Evolutionary conservation across 495 filamentous ascomycete species (phyloP), one percentile per base, ranked within the genome.

Genomic region (Xylaria cubensis): DNA sequence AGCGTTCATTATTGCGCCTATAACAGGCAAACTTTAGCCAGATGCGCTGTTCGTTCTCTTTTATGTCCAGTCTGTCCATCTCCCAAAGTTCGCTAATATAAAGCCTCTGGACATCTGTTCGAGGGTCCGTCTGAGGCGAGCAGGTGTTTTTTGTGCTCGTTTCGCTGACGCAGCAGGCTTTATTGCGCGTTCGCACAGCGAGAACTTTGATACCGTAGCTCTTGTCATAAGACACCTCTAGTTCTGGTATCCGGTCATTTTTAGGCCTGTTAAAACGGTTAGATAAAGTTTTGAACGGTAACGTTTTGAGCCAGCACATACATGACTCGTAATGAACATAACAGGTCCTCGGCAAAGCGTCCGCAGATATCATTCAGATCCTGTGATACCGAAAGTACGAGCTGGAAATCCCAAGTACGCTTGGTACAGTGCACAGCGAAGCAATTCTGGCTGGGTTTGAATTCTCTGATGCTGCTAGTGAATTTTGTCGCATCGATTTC

Each of bases 81-180:
- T 84, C 79, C 56, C 82, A 80, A 2, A 87, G 74, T 51, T 86
- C 80, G 10, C 77, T 79, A 67, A 87, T 77, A n/a, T 85, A 81
- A 0, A 88, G 72, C n/a, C 21, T 58, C 61, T 44, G 69, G 0
- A 48, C 26, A 21, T 71, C 61, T 19, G 32, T 71, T 4, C 1
- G 21, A 12, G 61, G 12, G 6, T 41, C 13, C 36, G 29, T 12
- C 39, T 73, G 78, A 9, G 72, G 72, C 6, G 34, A 1, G 41
- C 34, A 26, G 5, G 15, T 53, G 5, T 17, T 80, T 61, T 7
- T 4, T 67, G 66, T 68, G 67, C 69, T 50, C 72, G 71, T 15
- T 70, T 56, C 44, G 48, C 64, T 44, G 2, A 9, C 7, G 51
- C 75, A 79, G 8, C 51, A 53, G 0, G 73, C 75, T n/a, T 39